Conservation (phyloP, 257 asterid genomes). For the Jacaranda copaia region DNA sequence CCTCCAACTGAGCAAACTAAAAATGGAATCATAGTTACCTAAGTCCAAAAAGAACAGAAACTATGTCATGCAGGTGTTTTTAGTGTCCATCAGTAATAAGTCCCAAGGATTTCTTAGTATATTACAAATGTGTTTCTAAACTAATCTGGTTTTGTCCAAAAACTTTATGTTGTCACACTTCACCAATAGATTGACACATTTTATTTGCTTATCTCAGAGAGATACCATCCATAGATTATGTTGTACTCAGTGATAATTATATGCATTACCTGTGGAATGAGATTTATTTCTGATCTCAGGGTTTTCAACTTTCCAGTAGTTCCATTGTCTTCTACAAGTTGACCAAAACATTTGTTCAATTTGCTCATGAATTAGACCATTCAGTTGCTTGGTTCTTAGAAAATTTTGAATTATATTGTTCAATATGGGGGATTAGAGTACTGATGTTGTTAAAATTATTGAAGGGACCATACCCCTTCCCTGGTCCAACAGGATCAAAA, state of each 20-base stretch:
- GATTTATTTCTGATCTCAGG: too few relatives aligned
- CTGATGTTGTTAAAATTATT: conserved; percentile 41
- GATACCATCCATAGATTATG: too few relatives aligned
- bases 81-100: not conserved
- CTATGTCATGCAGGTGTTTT: too few relatives aligned
- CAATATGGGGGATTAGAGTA: not conserved
- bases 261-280: too few relatives aligned
- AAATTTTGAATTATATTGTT: not conserved
- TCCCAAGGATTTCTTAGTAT: conserved; percentile 2
- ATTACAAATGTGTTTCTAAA: conserved; percentile 4
- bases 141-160: not conserved
- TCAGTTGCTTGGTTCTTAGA: not conserved
- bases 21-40: not conserved
- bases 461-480: conserved; percentile 97
- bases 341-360: too few relatives aligned
- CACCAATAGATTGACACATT: too few relatives aligned
- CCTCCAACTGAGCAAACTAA: not conserved
- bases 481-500: conserved; percentile 89
- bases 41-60: too few relatives aligned
- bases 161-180: not conserved
- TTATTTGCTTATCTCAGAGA: too few relatives aligned
- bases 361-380: not conserved
- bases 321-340: too few relatives aligned
- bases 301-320: too few relatives aligned
- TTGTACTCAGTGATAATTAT: too few relatives aligned